Evolutionary conservation across 2,329 filamentous ascomycete species (phyloP).

Genomic region (Xylariales sp.): DNA sequence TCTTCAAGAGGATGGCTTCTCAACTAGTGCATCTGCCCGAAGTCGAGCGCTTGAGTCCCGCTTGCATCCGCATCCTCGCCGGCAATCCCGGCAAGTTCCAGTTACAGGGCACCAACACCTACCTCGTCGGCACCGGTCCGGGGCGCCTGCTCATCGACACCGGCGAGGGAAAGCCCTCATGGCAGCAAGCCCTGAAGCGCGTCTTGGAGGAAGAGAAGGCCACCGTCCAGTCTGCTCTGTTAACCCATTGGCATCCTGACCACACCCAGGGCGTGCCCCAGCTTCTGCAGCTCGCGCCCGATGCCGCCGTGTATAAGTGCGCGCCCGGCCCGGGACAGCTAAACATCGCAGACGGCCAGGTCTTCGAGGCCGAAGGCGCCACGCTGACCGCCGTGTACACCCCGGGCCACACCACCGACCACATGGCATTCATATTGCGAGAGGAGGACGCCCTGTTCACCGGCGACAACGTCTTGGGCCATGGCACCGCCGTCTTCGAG

Average conservation of each 20-base stretch:
- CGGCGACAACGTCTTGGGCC: slow-evolving; percentile 87
- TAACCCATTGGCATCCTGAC: slow-evolving; percentile 95
- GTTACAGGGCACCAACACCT: slow-evolving; percentile 90
- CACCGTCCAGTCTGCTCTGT: slow-evolving; percentile 73
- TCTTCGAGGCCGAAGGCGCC: slow-evolving; percentile 62
- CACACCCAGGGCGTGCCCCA: slow-evolving; percentile 82
- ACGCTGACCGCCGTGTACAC: slow-evolving; percentile 54
- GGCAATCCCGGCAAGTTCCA: slow-evolving; percentile 89
- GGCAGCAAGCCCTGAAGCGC: slow-evolving; percentile 73
- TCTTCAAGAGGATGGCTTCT: slow-evolving; percentile 64
- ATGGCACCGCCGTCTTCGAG: slow-evolving; percentile 88
- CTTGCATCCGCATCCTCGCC: slow-evolving; percentile 85
- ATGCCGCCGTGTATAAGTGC: slow-evolving; percentile 74
- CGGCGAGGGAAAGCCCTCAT: slow-evolving; percentile 81
- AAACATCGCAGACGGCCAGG: slow-evolving; percentile 66
- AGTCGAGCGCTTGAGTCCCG: slow-evolving; percentile 80
- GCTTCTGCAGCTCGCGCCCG: slow-evolving; percentile 72
- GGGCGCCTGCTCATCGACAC: slow-evolving; percentile 88
- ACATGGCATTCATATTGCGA: slow-evolving; percentile 80
- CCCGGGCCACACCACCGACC: slow-evolving; percentile 81
- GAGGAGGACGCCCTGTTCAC: slow-evolving; percentile 89
- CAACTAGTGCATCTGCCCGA: slow-evolving; percentile 74
- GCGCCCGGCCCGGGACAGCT: slow-evolving; percentile 63
- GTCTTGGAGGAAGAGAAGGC: slow-evolving; percentile 76
- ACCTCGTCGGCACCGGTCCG: slow-evolving; percentile 82